A percentile compares a stretch with the other conserved stretches of the same genome.
These are phyloP conservation scores for Mycena sp. DNA, from an alignment of 1,284 basidiomycete genomes.

Conservation along the genomic window DNA sequence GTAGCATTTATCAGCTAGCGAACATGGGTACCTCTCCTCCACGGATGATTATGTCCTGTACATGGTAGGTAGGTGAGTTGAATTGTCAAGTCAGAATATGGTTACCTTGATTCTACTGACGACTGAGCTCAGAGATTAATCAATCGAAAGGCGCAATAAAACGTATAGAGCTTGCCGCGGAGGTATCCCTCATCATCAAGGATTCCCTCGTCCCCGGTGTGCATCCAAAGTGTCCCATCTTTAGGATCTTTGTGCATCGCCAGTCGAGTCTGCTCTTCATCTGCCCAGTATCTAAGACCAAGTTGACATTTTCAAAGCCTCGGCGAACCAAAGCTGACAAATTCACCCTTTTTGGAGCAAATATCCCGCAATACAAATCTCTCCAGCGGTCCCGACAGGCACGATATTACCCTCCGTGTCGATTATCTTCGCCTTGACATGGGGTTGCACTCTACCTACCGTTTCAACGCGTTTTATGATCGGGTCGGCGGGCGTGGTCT, in stretches of 20 bases:
- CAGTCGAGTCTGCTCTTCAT: slow-evolving; percentile 72
- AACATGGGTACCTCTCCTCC: slow-evolving; percentile 73
- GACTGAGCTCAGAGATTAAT: slow-evolving; percentile 53
- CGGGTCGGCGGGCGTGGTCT: slow-evolving; percentile 73
- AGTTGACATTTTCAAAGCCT: background rate
- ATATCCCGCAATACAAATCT: slow-evolving; percentile 81
- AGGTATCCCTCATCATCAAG: slow-evolving; percentile 88
- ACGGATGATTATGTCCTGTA: slow-evolving; percentile 87
- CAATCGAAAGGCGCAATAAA: background rate
- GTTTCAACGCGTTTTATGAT: slow-evolving; percentile 82
- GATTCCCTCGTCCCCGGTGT: slow-evolving; percentile 85
- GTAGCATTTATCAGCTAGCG: background rate
- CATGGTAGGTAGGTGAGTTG: background rate
- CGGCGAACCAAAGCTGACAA: background rate
- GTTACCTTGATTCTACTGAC: slow-evolving; percentile 79
- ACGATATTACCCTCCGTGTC: slow-evolving; percentile 68
- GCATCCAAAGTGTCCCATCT: slow-evolving; percentile 79
- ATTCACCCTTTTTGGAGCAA: slow-evolving; percentile 81
- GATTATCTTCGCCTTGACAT: slow-evolving; percentile 81
- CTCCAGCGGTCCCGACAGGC: slow-evolving; percentile 75
- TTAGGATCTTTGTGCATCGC: slow-evolving; percentile 64
- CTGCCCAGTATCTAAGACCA: slow-evolving; percentile 75
- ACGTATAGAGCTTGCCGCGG: slow-evolving; percentile 60
- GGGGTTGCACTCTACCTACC: slow-evolving; percentile 79
- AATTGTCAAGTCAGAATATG: background rate